phyloP scores from a whole-genome alignment of 2,329 filamentous ascomycete species.

The Beauveria australis region DNA sequence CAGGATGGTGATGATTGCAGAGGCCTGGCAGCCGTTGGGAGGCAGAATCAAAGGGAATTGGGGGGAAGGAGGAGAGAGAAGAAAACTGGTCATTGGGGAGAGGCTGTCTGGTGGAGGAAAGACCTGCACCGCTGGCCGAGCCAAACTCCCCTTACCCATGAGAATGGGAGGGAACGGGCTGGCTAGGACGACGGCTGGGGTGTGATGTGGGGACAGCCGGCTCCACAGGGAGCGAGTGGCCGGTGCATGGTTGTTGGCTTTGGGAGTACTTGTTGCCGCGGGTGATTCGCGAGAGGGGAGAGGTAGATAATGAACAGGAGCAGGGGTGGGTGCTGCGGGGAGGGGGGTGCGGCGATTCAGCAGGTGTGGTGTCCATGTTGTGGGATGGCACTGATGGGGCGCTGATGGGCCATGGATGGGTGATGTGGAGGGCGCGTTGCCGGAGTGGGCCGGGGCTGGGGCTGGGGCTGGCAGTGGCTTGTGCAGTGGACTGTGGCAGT shows the following conservation, averaged over 20 bases:
- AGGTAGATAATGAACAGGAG: neutral
- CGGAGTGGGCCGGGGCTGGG: constrained; percentile 10
- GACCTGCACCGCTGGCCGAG: constrained; percentile 28
- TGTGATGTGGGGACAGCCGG: neutral
- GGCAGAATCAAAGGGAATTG: constrained; percentile 19
- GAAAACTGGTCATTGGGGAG: constrained; percentile 31
- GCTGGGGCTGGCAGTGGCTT: constrained; percentile 1
- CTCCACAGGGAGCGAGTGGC: constrained; percentile 5
- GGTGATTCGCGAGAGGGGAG: neutral
- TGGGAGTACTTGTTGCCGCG: neutral
- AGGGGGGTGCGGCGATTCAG: neutral
- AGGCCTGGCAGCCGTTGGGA: constrained; percentile 10
- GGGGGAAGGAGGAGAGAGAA: constrained; percentile 25
- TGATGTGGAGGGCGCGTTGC: constrained; percentile 8
- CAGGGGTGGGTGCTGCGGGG: neutral
- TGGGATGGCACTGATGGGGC: constrained; percentile 6
- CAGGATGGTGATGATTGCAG: constrained; percentile 3
- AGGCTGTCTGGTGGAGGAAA: constrained; percentile 31
- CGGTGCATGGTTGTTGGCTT: constrained; percentile 1
- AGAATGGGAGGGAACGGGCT: constrained; percentile 30
- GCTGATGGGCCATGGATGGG: constrained; percentile 4
- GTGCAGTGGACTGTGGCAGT: neutral
- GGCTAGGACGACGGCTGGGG: constrained; percentile 20
- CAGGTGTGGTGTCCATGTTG: neutral
- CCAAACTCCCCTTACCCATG: constrained; percentile 37